Conservation (phyloP, 129 eudicot species). For the Sambucus nigra region DNA sequence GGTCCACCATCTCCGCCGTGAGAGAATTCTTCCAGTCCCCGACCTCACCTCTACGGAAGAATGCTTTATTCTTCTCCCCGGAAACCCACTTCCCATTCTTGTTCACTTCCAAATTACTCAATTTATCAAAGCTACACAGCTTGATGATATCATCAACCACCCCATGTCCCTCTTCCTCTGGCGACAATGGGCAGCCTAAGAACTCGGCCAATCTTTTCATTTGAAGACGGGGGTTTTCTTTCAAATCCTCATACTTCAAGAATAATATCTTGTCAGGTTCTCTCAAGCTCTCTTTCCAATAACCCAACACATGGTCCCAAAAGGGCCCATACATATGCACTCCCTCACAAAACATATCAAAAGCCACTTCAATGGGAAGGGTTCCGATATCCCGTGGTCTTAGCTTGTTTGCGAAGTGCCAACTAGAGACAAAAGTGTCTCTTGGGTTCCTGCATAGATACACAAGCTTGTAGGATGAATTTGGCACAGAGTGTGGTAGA, state of each 20-base stretch:
- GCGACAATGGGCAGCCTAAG: conserved; percentile 14
- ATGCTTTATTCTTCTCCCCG: not conserved
- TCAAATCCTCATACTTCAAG: conserved; percentile 28
- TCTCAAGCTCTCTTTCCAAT: conserved; percentile 18
- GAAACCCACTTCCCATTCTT: conserved; percentile 10
- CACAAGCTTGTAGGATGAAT: conserved; percentile 12
- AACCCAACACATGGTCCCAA: conserved; percentile 30
- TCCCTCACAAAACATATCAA: conserved; percentile 15
- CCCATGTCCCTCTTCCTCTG: conserved; percentile 10
- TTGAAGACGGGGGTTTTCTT: conserved; percentile 4
- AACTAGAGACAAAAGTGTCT: conserved; percentile 23
- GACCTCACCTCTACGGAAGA: conserved; percentile 26
- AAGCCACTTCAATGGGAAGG: not conserved
- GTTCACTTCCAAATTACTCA: conserved; percentile 25
- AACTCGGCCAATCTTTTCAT: conserved; percentile 20
- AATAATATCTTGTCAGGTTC: conserved; percentile 20
- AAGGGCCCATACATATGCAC: conserved; percentile 15
- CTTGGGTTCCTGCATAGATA: conserved; percentile 25
- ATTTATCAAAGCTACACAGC: conserved; percentile 16
- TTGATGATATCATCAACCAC: conserved; percentile 11
- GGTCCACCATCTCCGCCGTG: conserved; percentile 17
- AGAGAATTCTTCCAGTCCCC: conserved; percentile 32
- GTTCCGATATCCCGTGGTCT: not conserved
- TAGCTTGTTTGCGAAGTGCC: conserved; percentile 6
- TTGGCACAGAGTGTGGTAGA: conserved; percentile 14